These are phyloP conservation scores for Suillus fuscotomentosus DNA, from an alignment of 768 basidiomycete species.

Conservation along the genomic window DNA sequence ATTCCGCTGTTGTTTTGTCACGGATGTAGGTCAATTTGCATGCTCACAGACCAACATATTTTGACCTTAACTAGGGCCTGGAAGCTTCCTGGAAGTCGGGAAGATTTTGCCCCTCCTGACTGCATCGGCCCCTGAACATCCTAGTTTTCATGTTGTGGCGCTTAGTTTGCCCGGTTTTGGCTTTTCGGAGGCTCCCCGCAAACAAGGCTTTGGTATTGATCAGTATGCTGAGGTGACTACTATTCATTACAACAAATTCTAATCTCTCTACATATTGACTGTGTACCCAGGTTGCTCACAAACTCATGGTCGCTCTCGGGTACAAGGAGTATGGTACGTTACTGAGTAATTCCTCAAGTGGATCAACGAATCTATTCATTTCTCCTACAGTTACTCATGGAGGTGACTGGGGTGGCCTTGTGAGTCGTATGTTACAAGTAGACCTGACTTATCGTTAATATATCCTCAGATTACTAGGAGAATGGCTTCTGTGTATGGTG, in stretches of 20 bases:
- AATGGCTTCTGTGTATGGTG: slow-evolving; percentile 36
- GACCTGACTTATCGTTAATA: not conserved
- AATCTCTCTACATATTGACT: slow-evolving; percentile 4
- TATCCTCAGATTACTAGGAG: slow-evolving; percentile 31
- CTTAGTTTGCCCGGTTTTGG: slow-evolving; percentile 34
- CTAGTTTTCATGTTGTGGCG: slow-evolving; percentile 64
- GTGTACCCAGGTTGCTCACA: slow-evolving; percentile 39
- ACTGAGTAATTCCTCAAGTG: not conserved
- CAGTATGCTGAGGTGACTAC: slow-evolving; percentile 54
- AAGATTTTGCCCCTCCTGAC: slow-evolving; percentile 54
- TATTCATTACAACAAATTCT: not conserved
- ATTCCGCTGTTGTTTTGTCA: slow-evolving; percentile 63
- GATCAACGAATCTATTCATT: not conserved
- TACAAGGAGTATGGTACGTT: slow-evolving; percentile 7
- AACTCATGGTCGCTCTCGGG: slow-evolving; percentile 47
- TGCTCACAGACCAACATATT: not conserved
- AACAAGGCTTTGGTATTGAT: slow-evolving; percentile 44
- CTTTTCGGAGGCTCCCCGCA: slow-evolving; percentile 56
- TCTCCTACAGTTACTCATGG: slow-evolving; percentile 41
- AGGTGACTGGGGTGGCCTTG: slow-evolving; percentile 45
- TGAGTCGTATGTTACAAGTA: slow-evolving; percentile 18
- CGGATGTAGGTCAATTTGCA: slow-evolving; percentile 39
- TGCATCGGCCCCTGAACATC: slow-evolving; percentile 37
- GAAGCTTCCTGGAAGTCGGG: slow-evolving; percentile 53
- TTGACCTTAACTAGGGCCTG: slow-evolving; percentile 47